Evolutionary conservation across 1,284 basidiomycete genomes (phyloP), one percentile per base, ranked within the genome.

Genomic region (Boletus putidus): DNA sequence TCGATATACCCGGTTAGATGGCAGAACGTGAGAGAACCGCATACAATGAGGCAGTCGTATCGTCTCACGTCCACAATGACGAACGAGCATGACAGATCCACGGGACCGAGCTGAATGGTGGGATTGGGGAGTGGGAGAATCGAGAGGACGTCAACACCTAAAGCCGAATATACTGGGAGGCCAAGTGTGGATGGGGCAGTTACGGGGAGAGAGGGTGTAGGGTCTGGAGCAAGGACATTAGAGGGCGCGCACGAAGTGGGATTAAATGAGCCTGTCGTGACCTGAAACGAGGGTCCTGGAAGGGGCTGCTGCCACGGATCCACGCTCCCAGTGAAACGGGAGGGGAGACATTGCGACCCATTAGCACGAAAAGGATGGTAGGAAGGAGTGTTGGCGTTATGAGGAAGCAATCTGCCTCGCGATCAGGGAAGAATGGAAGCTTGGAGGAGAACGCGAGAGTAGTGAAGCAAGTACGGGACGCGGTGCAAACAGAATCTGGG

Each of bases 81-180:
- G 73, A 98, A 98, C 12, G 91, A 86, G 70, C 92, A 95, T 5
- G 91, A 90, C 58, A 95, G 79, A 73, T 98, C 96, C 39, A 98
- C 92, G 0, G 96, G 93, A 12, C 96, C 96, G 21, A 98, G 83
- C 9, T 82, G 75, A 49, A 97, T 84, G 59, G 82, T 85, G 1
- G 92, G 93, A 65, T 90, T 83, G 0, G 87, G 86, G 3, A 95
- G 82, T 7, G 88, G 82, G 25, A 98, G 80, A 40, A 97, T 84
- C 44, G 88, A 85, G 51, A 98, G 79, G 58, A 96, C 82, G 71
- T 98, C 95, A 64, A 97, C 96, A 10, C 96, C 96, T 0, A 93
- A 90, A 0, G 87, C 78, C 2, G 93, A 95, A 76, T 98, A 98
- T 15, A 88, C 73, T n/a, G 81, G 75, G n/a, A 81, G 73, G 36